Conservation (phyloP, 2,329 filamentous ascomycete species). For the Colletotrichum endophyticum region DNA sequence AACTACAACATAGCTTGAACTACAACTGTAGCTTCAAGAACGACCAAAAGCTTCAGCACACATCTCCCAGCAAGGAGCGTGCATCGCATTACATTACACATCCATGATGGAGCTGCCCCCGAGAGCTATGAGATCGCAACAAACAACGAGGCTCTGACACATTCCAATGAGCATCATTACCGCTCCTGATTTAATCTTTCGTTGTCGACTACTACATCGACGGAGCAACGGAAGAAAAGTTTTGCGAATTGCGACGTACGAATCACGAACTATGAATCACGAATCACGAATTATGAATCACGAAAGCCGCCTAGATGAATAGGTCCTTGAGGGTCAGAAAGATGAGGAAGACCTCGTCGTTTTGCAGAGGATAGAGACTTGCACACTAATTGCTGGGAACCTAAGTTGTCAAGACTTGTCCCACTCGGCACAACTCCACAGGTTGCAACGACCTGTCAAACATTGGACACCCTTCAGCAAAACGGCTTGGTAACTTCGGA, state of each 20-base stretch:
- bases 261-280: neutral
- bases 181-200: neutral
- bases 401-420: neutral
- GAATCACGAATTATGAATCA: neutral
- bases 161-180: neutral
- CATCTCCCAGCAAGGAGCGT: neutral
- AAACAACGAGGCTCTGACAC: neutral
- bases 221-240: rapidly evolving
- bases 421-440: neutral
- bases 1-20: neutral
- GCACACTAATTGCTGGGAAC: neutral
- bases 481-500: neutral
- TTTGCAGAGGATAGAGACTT: neutral
- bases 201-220: neutral
- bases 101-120: neutral
- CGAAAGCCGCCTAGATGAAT: neutral
- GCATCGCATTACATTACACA: neutral
- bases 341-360: neutral
- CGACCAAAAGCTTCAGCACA: neutral
- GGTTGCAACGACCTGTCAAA: neutral
- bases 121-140: neutral
- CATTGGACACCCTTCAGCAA: neutral
- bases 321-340: neutral
- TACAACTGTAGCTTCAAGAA: neutral
- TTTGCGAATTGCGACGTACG: neutral